Evolutionary conservation across 2,329 filamentous ascomycete species (phyloP).

Genomic region (Penicillium sp.): DNA sequence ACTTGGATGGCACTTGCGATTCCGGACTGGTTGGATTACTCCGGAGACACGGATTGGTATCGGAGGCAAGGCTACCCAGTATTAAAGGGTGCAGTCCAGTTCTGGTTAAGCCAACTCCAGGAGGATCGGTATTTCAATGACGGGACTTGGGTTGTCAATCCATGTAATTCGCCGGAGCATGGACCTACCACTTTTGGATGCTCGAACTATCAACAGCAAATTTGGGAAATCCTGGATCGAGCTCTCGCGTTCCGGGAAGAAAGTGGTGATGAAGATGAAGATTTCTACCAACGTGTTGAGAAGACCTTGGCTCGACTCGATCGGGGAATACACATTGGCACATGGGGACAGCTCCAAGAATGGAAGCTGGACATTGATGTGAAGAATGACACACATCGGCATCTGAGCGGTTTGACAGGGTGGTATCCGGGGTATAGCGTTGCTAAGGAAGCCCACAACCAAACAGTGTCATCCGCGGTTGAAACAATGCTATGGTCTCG

Average conservation of each 20-base stretch:
- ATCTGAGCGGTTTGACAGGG: slow-evolving; percentile 56
- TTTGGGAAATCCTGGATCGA: slow-evolving; percentile 43
- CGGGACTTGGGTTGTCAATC: slow-evolving; percentile 54
- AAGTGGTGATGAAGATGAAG: slow-evolving; percentile 27
- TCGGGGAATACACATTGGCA: slow-evolving; percentile 39
- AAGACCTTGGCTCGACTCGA: slow-evolving; percentile 14
- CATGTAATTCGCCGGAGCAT: slow-evolving; percentile 59
- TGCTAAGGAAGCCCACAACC: slow-evolving; percentile 45
- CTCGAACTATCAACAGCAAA: slow-evolving; percentile 25
- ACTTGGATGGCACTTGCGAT: slow-evolving; percentile 63
- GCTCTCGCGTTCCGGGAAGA: slow-evolving; percentile 35
- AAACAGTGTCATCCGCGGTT: slow-evolving; percentile 47
- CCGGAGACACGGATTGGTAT: slow-evolving; percentile 48
- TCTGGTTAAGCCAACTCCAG: slow-evolving; percentile 57
- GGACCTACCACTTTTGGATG: slow-evolving; percentile 44
- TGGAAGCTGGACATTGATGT: slow-evolving; percentile 49
- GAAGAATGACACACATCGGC: slow-evolving; percentile 49
- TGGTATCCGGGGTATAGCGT: slow-evolving; percentile 57
- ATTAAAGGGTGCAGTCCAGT: slow-evolving; percentile 53
- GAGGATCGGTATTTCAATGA: slow-evolving; percentile 52
- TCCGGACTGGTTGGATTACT: slow-evolving; percentile 57
- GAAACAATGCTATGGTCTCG: slow-evolving; percentile 47
- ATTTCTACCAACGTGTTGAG: slow-evolving; percentile 8
- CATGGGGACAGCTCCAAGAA: slow-evolving; percentile 49
- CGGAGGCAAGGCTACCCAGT: slow-evolving; percentile 51